Base-by-base conservation (phyloP, 2,329 filamentous ascomycete species). In the Ceratocystis alfenasii region DNA sequence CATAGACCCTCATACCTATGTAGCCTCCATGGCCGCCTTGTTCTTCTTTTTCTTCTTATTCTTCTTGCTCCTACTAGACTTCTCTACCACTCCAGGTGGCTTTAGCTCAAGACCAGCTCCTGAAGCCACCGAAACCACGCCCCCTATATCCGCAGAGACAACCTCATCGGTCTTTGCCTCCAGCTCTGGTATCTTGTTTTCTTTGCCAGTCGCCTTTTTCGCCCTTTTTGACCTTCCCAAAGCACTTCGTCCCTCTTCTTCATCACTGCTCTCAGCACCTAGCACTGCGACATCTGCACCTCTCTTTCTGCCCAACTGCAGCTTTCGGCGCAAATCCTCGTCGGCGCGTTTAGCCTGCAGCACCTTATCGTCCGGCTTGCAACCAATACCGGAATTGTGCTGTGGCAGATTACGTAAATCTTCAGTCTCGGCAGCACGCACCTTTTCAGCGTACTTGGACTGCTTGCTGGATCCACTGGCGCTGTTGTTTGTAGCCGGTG, bases 11-110 rank as follows among this genome's bases (percentile, higher is more conserved):
- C 44, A 55, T 55, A 20, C 30, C 62, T 20, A 22, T 25, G 46
- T 7, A n/a, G 28, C 17, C 6, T 59, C 30, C n/a, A 45, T 20
- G n/a, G 57, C 46, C 3, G 44, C 28, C 44, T 68, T 68, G 33
- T 25, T 65, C 28, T 66, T 68, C 44, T 64, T 68, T 7, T 68
- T 67, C 15, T 64, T 67, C 53, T 64, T 66, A 33, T 66, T 67
- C 41, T 66, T 66, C 10, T 62, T 65, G 7, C 55, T 46, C 25
- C 60, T 66, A 5, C 36, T 44, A 22, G 55, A 46, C 8, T 63
- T 62, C 17, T 50, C 30, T 6, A n/a, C 15, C n/a, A 12, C 28
- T 10, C 25, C 28, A 7, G 17, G 12, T 33, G 22, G 7, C 10
- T n/a, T 28, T 20, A 15, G 7, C 5, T 8, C 46, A 41, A 10